Evolutionary conservation across 2,329 filamentous ascomycete genomes (phyloP).

Genomic region (Pseudogymnoascus sp.): DNA sequence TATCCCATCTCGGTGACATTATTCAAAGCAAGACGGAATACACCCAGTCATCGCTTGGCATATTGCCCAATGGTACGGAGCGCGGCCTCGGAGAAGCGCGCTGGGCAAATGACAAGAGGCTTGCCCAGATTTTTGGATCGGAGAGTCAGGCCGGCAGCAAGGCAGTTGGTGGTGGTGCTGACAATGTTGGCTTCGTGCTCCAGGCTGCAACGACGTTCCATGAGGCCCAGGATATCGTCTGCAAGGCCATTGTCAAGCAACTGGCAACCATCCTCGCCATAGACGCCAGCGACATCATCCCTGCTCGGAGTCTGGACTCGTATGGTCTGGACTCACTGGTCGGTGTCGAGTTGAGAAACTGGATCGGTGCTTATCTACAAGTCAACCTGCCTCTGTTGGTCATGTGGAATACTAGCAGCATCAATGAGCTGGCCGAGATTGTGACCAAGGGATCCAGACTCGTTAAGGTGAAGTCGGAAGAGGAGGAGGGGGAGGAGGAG

Average conservation of each 20-base stretch:
- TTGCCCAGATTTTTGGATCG: constrained; percentile 10
- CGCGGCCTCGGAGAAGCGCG: not conserved
- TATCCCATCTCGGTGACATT: constrained; percentile 19
- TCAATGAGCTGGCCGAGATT: not conserved
- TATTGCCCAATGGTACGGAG: constrained; percentile 15
- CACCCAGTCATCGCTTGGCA: not conserved
- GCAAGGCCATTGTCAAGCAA: not conserved
- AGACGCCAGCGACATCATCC: not conserved
- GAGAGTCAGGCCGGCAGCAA: not conserved
- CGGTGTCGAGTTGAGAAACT: constrained; percentile 17
- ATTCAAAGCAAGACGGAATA: constrained; percentile 13
- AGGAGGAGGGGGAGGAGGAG: not conserved
- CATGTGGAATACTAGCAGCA: not conserved
- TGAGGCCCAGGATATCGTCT: not conserved
- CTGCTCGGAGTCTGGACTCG: not conserved
- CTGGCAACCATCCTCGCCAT: not conserved
- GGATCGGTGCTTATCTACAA: constrained; percentile 7
- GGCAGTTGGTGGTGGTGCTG: not conserved
- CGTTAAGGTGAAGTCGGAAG: not conserved
- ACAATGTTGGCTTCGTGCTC: not conserved
- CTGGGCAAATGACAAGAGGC: not conserved
- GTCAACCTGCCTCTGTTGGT: not conserved
- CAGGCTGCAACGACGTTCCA: not conserved
- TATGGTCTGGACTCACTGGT: constrained; percentile 19
- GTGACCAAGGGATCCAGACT: not conserved